A percentile compares a stretch with the other conserved stretches of the same genome.
Evolutionary conservation across 2,329 filamentous ascomycete species (phyloP).

Genomic region (Gnomoniopsis sp.): DNA sequence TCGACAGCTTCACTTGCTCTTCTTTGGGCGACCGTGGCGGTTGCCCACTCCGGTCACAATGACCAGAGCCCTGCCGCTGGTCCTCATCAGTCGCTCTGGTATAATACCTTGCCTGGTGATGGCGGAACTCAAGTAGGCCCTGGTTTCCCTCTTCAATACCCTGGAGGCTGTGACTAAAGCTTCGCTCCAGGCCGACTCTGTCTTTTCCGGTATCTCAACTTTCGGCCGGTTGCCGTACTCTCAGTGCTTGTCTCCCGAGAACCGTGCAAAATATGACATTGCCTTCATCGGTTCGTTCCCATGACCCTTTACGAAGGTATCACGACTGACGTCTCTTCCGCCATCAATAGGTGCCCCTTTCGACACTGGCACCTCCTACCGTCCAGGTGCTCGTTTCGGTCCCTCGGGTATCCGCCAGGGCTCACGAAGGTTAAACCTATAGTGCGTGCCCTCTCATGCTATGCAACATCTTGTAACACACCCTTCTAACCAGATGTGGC

Average conservation of each 20-base stretch:
- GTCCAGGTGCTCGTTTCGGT: conserved; percentile 79
- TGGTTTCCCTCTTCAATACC: background rate
- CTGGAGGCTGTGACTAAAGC: conserved; percentile 1
- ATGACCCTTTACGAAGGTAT: too few relatives aligned
- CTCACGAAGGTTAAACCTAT: conserved; percentile 80
- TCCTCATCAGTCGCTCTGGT: conserved; percentile 75
- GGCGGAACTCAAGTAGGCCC: conserved; percentile 70
- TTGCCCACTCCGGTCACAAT: conserved; percentile 58
- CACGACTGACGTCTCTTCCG: background rate
- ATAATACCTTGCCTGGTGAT: conserved; percentile 77
- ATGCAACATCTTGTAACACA: background rate
- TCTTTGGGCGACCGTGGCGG: conserved; percentile 45
- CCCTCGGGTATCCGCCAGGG: conserved; percentile 83
- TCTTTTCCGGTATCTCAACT: conserved; percentile 84
- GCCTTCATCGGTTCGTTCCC: conserved; percentile 73
- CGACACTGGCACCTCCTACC: conserved; percentile 81
- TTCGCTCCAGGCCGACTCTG: conserved; percentile 67
- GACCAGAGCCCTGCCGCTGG: conserved; percentile 61
- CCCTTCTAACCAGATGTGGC: conserved; percentile 29
- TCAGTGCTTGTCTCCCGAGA: conserved; percentile 65
- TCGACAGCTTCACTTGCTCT: conserved; percentile 30
- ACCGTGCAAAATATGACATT: conserved; percentile 74
- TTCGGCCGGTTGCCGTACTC: conserved; percentile 77
- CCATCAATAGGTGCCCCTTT: conserved; percentile 68
- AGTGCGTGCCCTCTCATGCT: conserved; percentile 53